Evolutionary conservation across 2,329 filamentous ascomycete species (phyloP), one percentile per base, ranked within the genome.

Genomic region (Fusarium sp.): DNA sequence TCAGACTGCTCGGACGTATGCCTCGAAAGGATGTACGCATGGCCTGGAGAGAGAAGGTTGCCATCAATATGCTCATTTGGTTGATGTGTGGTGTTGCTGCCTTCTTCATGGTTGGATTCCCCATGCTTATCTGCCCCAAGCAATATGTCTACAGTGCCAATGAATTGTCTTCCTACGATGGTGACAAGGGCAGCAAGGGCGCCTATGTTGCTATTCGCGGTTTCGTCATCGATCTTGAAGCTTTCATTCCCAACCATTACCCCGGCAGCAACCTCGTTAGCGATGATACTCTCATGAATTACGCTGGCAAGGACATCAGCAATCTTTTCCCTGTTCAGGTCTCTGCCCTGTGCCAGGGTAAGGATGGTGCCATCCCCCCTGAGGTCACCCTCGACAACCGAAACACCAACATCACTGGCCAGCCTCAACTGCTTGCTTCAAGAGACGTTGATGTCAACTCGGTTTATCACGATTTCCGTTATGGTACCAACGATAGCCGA

Each of bases 1-100:
- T 98, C 76, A 87, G 89, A 54, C 84, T 84, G 72, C 64, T 97
- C 40, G 95, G 95, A 22, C 87, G 92, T 51, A 97, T 97, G 91
- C 87, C 91, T 62, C 92, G 96, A 64, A 96, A 96, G 77, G 96
- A 99, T 78, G 89, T 99, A 10, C 92, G 94, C 24, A 86, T 92
- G 77, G 96, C 96, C 1, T 99, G 96, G 96, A 87, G 96, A 76
- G 96, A 99, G 79, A 99, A 99, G 84, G 79, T 99, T 61, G 95
- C 96, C 54, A 99, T 99, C 85, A 99, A 99, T 83, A 85, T 99
- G 78, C 86, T 98, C 75, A 99, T 99, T 77, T 99, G 96, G 96
- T 82, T 95, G 58, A 88, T 86, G 76, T 98, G 95, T 80, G 83
- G 82, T 17, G 79, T 92, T 48, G 89, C 92, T 28, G 87, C 91